Evolutionary conservation across 306 rosid species (phyloP), one percentile per base, ranked within the genome.

Genomic region (Heteromeles arbutifolia): DNA sequence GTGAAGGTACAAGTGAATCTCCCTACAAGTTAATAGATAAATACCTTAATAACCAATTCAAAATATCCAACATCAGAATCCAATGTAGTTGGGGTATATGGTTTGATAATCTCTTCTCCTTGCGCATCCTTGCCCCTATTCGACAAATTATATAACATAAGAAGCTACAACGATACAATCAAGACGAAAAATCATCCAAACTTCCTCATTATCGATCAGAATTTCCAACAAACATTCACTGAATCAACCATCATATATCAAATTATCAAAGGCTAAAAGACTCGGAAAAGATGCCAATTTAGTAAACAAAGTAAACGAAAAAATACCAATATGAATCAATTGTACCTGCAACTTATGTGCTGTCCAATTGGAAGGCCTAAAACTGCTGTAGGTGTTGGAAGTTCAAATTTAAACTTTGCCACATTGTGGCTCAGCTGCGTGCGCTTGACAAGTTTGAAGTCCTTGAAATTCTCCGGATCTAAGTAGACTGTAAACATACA

Each of bases 321-420:
- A 57, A 21, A 14, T 15, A 24, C 62, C 5, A 66, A 43, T 83
- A 56, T 62, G 11, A 76, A 58, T 61, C 52, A 86, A 76, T 58
- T 22, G 74, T 82, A 96, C 99, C 91, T 96, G 97, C 99, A 96
- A 84, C 98, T 92, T 82, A 96, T 92, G 82, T 92, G 99, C 61
- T 96, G 98, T 78, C 99, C 99, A 78, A 96, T 96, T 77, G 99
- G 99, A 83, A 96, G 99, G 37, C 99, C 98, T 86, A 96, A 81
- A 70, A 89, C 89, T 69, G 98, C 87, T 75, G 93, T 89, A 69
- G 98, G 86, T 68, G 86, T 83, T 17, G 91, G 96, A 65, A 96
- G 98, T 69, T 37, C 87, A 83, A 96, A 96, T 56, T 65, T 92
- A 86, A 96, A 96, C 84, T 90, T 92, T 13, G 99, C 98, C 69